phyloP scores from a whole-genome alignment of 2,329 filamentous ascomycete species.

The Leptodontidium sp. region DNA sequence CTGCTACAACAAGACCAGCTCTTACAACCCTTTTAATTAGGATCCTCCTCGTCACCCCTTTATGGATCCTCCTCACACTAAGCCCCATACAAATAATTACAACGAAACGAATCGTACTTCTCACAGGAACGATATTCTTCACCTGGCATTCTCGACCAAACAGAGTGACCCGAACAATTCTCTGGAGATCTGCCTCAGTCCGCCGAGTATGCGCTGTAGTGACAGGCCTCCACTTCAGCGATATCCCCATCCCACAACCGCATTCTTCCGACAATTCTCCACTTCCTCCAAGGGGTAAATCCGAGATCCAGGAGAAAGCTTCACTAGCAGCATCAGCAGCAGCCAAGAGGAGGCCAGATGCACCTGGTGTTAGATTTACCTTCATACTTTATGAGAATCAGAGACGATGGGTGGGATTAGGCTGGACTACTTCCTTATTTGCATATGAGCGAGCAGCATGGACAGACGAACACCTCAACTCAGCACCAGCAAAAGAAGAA shows the following conservation, averaged over 20 bases:
- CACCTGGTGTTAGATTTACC: constrained; percentile 90
- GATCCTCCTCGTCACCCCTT: constrained; percentile 84
- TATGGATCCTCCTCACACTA: constrained; percentile 86
- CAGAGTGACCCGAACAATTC: constrained; percentile 82
- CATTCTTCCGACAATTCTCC: constrained; percentile 42
- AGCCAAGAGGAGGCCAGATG: constrained; percentile 55
- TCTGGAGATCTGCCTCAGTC: constrained; percentile 86
- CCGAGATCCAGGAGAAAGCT: constrained; percentile 38
- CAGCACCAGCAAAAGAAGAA: constrained; percentile 76
- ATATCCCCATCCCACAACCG: constrained; percentile 48
- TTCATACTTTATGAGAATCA: constrained; percentile 98
- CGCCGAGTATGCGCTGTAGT: constrained; percentile 74
- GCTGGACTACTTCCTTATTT: constrained; percentile 92
- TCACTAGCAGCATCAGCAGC: constrained; percentile 47
- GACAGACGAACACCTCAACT: constrained; percentile 95
- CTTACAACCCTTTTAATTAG: constrained; percentile 89
- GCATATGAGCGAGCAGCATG: constrained; percentile 89
- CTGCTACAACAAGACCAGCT: constrained; percentile 88
- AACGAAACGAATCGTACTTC: constrained; percentile 82
- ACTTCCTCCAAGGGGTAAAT: constrained; percentile 43
- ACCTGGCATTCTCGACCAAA: constrained; percentile 93
- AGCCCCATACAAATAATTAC: constrained; percentile 88
- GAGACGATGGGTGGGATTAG: constrained; percentile 90
- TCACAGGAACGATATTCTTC: constrained; percentile 83
- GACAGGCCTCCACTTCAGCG: constrained; percentile 81